Evolutionary conservation across 257 asterid species (phyloP), one percentile per base, ranked within the genome.

Genomic region (Fraxinus excelsior): DNA sequence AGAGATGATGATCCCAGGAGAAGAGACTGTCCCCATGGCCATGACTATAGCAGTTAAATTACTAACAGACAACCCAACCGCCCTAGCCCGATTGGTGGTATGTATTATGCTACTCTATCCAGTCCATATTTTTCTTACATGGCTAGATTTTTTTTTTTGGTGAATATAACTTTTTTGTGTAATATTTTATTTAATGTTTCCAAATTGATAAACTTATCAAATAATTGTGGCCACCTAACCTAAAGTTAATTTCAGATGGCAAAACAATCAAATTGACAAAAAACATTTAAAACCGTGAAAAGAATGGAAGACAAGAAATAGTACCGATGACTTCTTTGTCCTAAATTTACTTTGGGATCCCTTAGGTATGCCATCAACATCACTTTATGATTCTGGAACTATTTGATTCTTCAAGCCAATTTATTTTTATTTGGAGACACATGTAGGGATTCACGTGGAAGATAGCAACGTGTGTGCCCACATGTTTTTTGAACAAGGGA

Each of bases 1-100:
- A 40, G 99, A 91, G 85, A 88, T 96, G 97, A 96, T 96, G 98
- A 90, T 93, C 71, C 98, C 99, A 0, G 98, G 99, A 0, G 97
- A 91, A 75, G 98, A 93, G 88, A 90, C 97, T 0, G 91, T 96
- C 64, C 99, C 99, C 0, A 93, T 92, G 3, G 86, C 97, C 42
- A 88, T 91, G 85, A 93, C 99, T 7, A 79, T 96, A 12, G 97
- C 97, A 4, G 90, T 96, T 73, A 96, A 96, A 79, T 96, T 85
- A 67, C 87, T 96, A 7, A 72, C 85, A 19, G 97, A 96, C 84
- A 87, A 70, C 53, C 97, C 99, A 16, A 73, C 77, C 11, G 92
- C 91, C 8, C 74, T 93, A 62, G 88, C 86, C 2, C 91, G 78
- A 21, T 74, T 96, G 76, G 81, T 83, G 96, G 99, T 96, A 89